Percentiles rank a stretch among this genome's conserved stretches.
Conservation (phyloP, 2,329 filamentous ascomycete genomes). For the Trichoderma citrinoviride region DNA sequence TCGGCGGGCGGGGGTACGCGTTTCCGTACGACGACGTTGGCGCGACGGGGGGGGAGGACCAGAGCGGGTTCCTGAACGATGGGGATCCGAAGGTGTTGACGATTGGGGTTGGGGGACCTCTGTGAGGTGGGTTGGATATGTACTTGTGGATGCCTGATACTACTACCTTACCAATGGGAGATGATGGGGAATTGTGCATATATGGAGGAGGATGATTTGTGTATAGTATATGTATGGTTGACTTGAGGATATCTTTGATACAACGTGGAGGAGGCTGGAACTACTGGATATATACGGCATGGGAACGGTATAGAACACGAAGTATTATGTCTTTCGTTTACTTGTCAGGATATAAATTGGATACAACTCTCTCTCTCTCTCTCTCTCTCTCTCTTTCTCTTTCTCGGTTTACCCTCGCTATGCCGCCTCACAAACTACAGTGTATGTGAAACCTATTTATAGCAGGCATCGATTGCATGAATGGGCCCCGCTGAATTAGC, state of each 20-base stretch:
- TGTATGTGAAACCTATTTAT: too few relatives aligned
- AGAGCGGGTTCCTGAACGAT: constrained; percentile 62
- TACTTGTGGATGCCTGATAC: too few relatives aligned
- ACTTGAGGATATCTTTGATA: neutral
- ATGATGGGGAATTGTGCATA: too few relatives aligned
- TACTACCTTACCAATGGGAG: too few relatives aligned
- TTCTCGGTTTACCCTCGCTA: too few relatives aligned
- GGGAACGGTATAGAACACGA: too few relatives aligned
- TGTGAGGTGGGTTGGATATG: constrained; percentile 16
- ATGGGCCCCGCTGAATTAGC: neutral
- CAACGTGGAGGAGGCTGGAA: neutral
- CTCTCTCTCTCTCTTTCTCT: too few relatives aligned
- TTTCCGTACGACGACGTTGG: constrained; percentile 71
- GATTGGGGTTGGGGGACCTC: constrained; percentile 51
- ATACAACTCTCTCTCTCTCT: too few relatives aligned
- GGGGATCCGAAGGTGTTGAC: constrained; percentile 53
- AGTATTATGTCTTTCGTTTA: too few relatives aligned
- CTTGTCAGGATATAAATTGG: too few relatives aligned
- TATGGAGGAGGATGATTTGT: neutral
- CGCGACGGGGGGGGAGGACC: constrained; percentile 52
- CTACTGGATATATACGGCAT: too few relatives aligned
- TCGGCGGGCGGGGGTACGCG: constrained; percentile 63
- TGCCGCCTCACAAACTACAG: too few relatives aligned
- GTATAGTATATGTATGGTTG: neutral
- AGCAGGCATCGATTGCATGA: neutral